Conservation (phyloP, 768 basidiomycete genomes). For the Podaxis sp. region DNA sequence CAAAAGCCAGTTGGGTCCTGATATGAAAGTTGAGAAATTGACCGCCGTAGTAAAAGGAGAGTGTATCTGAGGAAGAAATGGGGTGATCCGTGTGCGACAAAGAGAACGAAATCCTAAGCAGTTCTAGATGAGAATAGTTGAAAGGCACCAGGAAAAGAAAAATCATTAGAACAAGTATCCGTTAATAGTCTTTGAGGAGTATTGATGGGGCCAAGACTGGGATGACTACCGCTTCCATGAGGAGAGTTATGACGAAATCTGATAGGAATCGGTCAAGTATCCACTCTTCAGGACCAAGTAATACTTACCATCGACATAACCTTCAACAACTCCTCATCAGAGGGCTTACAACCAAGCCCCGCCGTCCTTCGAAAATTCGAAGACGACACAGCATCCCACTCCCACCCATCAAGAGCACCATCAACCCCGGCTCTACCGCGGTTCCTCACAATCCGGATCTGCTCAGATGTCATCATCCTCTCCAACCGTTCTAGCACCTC, state of each 20-base stretch:
- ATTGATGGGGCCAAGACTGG: too few relatives aligned
- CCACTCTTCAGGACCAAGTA: background rate
- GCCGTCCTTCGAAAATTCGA: conserved; percentile 8
- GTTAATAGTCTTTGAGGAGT: background rate
- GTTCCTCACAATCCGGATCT: background rate
- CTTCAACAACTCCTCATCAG: background rate
- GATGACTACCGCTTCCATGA: background rate
- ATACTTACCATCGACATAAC: conserved; percentile 11
- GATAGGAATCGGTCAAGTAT: background rate
- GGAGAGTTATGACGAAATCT: background rate
- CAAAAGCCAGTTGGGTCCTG: background rate
- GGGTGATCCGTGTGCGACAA: background rate
- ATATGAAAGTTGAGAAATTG: background rate
- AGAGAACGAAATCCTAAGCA: background rate
- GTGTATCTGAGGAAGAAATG: background rate
- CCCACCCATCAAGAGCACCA: background rate
- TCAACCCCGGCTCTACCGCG: background rate
- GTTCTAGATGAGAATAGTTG: too few relatives aligned
- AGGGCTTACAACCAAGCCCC: background rate
- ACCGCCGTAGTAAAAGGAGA: background rate
- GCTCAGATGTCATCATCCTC: conserved; percentile 8
- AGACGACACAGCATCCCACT: background rate
- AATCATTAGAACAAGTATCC: background rate
- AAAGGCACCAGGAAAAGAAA: background rate
- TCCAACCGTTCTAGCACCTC: conserved; percentile 12